phyloP scores from a whole-genome alignment of 164 flowering plant species.

The Umbilicus rupestris region DNA sequence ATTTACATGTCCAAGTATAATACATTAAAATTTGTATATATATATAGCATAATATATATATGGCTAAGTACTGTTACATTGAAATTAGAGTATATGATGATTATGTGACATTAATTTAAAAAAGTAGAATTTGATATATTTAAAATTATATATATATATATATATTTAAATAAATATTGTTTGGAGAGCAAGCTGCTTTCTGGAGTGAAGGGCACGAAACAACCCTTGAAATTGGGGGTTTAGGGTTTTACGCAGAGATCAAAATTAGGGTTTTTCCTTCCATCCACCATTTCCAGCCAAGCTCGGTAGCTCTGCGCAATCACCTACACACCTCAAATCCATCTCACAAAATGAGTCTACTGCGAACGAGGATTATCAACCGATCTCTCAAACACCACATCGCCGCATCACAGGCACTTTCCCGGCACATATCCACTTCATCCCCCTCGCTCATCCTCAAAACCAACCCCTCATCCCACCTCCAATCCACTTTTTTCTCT shows the following conservation, averaged over 20 bases:
- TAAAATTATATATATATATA: too few relatives aligned
- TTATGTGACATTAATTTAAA: too few relatives aligned
- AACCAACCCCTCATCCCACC: not conserved
- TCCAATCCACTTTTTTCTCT: not conserved
- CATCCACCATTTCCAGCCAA: not conserved
- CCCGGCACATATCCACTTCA: not conserved
- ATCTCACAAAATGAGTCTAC: too few relatives aligned
- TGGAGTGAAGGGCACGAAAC: not conserved
- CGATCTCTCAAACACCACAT: not conserved
- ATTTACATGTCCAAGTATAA: too few relatives aligned
- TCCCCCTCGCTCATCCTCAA: not conserved
- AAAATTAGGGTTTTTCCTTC: not conserved
- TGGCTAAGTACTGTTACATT: too few relatives aligned
- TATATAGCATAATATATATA: too few relatives aligned
- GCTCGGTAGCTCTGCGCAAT: not conserved
- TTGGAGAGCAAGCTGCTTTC: not conserved
- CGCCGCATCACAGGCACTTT: not conserved
- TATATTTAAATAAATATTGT: too few relatives aligned
- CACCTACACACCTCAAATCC: too few relatives aligned
- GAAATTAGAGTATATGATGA: too few relatives aligned
- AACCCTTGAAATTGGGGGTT: not conserved
- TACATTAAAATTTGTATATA: too few relatives aligned
- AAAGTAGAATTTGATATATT: too few relatives aligned
- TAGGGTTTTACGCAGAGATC: not conserved
- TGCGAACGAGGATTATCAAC: not conserved